phyloP scores from a whole-genome alignment of 352 stramenopile species.

The Globisporangium solare region DNA sequence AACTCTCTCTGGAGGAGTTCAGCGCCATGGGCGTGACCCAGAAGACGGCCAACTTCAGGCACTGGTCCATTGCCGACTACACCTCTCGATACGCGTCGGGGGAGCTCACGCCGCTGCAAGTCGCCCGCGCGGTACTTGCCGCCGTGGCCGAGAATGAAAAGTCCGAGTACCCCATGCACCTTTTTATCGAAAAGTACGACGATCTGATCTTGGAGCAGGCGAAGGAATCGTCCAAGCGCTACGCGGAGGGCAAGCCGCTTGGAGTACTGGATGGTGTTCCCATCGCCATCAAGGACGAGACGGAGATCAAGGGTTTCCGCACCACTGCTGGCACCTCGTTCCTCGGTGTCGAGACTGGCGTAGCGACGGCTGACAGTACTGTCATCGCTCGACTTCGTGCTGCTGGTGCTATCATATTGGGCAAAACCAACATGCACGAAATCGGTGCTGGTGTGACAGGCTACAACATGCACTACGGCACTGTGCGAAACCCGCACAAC shows the following conservation, averaged over 20 bases:
- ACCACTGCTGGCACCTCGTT: conserved; percentile 80
- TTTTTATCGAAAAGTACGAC: conserved; percentile 76
- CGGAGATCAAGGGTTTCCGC: conserved; percentile 63
- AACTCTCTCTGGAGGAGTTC: conserved; percentile 26
- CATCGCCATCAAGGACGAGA: conserved; percentile 86
- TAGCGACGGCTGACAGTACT: conserved; percentile 38
- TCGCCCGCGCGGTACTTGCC: conserved; percentile 57
- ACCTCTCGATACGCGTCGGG: conserved; percentile 42
- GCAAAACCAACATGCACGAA: conserved; percentile 89
- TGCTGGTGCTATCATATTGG: conserved; percentile 83
- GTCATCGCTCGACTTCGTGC: conserved; percentile 56
- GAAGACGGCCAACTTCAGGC: conserved; percentile 33
- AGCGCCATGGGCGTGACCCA: conserved; percentile 18
- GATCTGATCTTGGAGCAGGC: conserved; percentile 72
- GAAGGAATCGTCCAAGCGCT: conserved; percentile 57
- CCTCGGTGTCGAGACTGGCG: conserved; percentile 43
- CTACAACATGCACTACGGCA: conserved; percentile 78
- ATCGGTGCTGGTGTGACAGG: conserved; percentile 67
- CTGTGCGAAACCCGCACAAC: conserved; percentile 84
- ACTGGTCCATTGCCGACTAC: conserved; percentile 72
- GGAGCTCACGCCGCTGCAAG: conserved; percentile 55
- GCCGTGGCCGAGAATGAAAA: conserved; percentile 48
- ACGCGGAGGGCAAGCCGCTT: conserved; percentile 52
- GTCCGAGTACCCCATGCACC: conserved; percentile 41
- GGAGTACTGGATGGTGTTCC: conserved; percentile 87